These are phyloP conservation scores for Vaccinium vitisidaea DNA, from an alignment of 148 eudicot species.

Conservation along the genomic window DNA sequence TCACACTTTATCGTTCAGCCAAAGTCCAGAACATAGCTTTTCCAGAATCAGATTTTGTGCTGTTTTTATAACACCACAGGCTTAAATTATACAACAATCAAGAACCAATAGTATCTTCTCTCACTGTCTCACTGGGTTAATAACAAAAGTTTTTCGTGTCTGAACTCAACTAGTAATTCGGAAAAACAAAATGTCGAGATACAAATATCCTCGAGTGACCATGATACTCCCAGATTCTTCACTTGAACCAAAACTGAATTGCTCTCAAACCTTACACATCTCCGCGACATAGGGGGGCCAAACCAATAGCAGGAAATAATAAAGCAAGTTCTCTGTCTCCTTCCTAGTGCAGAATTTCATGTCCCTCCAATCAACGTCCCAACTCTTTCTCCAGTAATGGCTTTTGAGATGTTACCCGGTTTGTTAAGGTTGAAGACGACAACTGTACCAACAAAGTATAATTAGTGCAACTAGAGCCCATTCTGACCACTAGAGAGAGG, in stretches of 20 bases:
- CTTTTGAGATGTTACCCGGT: slow-evolving; percentile 82
- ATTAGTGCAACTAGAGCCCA: background rate
- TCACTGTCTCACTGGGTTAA: too few species aligned
- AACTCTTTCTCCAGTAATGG: slow-evolving; percentile 85
- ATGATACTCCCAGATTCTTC: slow-evolving; percentile 1
- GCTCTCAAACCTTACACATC: background rate
- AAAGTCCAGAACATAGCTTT: too few species aligned
- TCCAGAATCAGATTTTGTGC: too few species aligned
- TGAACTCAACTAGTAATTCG: background rate
- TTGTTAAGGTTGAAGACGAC: slow-evolving; percentile 88
- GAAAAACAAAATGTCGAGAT: background rate
- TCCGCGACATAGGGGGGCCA: background rate
- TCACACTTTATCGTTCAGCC: background rate
- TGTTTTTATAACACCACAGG: too few species aligned
- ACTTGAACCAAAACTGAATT: background rate
- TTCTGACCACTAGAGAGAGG: background rate
- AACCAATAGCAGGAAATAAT: background rate
- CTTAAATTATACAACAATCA: background rate
- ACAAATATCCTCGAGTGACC: background rate
- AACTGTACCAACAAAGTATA: slow-evolving; percentile 37
- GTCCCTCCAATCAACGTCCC: slow-evolving; percentile 87
- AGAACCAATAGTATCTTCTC: background rate
- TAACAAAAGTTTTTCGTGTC: background rate
- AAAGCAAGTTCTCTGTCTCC: background rate
- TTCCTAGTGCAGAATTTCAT: slow-evolving; percentile 36